A percentile compares a stretch with the other conserved stretches of the same genome.
phyloP scores from a whole-genome alignment of 2,329 filamentous ascomycete genomes.

The Fusarium mexicanum region DNA sequence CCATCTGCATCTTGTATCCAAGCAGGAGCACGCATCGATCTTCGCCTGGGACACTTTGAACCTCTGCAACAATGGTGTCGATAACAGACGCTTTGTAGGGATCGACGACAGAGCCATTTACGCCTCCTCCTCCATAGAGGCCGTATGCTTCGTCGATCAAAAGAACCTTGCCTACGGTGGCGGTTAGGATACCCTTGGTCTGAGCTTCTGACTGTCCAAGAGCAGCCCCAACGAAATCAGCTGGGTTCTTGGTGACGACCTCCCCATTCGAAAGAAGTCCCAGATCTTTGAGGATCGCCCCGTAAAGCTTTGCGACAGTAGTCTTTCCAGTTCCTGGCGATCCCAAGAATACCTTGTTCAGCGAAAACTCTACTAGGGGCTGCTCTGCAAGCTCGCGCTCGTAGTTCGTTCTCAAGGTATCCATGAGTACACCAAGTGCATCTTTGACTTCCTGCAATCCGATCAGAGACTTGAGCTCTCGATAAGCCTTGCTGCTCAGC shows the following conservation, averaged over 20 bases:
- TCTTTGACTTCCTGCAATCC: slow-evolving; percentile 72
- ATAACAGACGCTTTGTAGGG: slow-evolving; percentile 72
- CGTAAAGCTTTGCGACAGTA: slow-evolving; percentile 78
- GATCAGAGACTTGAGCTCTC: slow-evolving; percentile 64
- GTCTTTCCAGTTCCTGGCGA: slow-evolving; percentile 82
- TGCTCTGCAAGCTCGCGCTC: slow-evolving; percentile 71
- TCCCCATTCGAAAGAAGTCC: slow-evolving; percentile 75
- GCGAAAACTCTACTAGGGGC: slow-evolving; percentile 64
- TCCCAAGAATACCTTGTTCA: slow-evolving; percentile 77
- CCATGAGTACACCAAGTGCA: slow-evolving; percentile 66
- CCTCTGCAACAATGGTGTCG: slow-evolving; percentile 78
- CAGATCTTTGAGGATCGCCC: slow-evolving; percentile 72
- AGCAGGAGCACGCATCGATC: slow-evolving; percentile 78
- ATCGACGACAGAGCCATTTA: slow-evolving; percentile 42
- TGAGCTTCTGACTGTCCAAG: slow-evolving; percentile 75
- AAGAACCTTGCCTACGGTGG: slow-evolving; percentile 76
- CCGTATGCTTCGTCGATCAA: slow-evolving; percentile 85
- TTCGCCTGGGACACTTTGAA: slow-evolving; percentile 75
- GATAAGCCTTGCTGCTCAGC: slow-evolving; percentile 63
- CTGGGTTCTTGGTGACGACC: slow-evolving; percentile 76
- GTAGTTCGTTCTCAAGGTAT: slow-evolving; percentile 72
- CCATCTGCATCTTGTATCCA: slow-evolving; percentile 76
- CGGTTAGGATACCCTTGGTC: slow-evolving; percentile 76
- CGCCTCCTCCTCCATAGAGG: slow-evolving; percentile 60
- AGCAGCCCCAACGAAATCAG: slow-evolving; percentile 74